Percentiles rank a stretch among this genome's conserved stretches.
Conservation (phyloP, 805 yeast species). For the Candida yuanshanica region DNA sequence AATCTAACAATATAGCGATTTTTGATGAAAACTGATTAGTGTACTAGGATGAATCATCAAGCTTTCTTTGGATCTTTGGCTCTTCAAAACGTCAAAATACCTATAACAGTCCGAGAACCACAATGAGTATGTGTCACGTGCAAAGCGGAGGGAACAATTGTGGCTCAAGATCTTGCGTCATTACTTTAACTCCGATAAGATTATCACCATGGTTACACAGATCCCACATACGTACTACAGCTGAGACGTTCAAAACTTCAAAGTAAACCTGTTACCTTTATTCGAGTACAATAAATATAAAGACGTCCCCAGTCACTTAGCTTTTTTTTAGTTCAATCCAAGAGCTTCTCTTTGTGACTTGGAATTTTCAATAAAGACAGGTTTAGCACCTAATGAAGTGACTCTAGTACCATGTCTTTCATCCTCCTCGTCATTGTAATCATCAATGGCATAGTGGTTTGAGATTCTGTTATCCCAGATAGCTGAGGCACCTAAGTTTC, state of each 20-base stretch:
- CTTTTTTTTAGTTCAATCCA: slow-evolving; percentile 24
- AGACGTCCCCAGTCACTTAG: too few relatives aligned
- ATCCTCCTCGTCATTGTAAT: slow-evolving; percentile 45
- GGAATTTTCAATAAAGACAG: slow-evolving; percentile 43
- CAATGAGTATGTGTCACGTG: too few relatives aligned
- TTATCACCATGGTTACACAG: not conserved
- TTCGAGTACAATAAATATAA: not conserved
- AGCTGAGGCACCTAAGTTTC: slow-evolving; percentile 34
- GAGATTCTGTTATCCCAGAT: slow-evolving; percentile 58
- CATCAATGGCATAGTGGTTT: slow-evolving; percentile 45
- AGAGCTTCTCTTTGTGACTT: slow-evolving; percentile 27
- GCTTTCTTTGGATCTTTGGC: too few relatives aligned
- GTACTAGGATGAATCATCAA: too few relatives aligned
- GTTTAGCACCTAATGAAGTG: slow-evolving; percentile 48
- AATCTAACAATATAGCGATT: not conserved
- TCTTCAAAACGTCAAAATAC: too few relatives aligned
- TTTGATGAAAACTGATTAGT: too few relatives aligned
- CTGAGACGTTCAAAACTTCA: too few relatives aligned
- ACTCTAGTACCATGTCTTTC: slow-evolving; percentile 56
- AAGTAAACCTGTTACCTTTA: not conserved
- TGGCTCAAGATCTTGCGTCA: too few relatives aligned
- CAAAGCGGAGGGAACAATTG: too few relatives aligned
- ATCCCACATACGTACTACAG: too few relatives aligned
- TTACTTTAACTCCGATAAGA: not conserved
- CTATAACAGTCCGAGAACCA: too few relatives aligned